Percentiles rank a stretch among this genome's conserved stretches.
These are phyloP conservation scores for Kazachstania taianensis DNA, from an alignment of 805 yeast species.

Conservation along the genomic window DNA sequence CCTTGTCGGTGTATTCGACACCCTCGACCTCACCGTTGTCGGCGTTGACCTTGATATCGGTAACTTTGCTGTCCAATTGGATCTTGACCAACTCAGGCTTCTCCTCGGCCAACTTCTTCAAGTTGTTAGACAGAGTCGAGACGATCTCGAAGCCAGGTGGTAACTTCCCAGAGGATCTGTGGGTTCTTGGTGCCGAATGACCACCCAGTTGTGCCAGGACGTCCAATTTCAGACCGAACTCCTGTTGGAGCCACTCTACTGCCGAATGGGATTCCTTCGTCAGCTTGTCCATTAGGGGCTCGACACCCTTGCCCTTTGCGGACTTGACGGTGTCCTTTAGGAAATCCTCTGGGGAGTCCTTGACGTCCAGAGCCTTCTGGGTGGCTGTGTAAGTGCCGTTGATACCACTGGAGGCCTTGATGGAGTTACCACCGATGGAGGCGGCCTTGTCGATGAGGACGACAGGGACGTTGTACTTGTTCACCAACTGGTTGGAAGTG, in stretches of 20 bases:
- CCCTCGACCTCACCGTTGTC: constrained; percentile 30
- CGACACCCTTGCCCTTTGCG: constrained; percentile 51
- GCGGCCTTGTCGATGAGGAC: constrained; percentile 39
- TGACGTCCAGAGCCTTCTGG: constrained; percentile 39
- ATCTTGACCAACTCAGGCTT: constrained; percentile 29
- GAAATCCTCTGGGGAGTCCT: constrained; percentile 51
- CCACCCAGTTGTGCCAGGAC: constrained; percentile 75
- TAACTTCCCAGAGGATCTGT: constrained; percentile 51
- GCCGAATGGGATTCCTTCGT: constrained; percentile 56
- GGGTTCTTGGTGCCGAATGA: constrained; percentile 72
- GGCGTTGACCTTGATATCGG: constrained; percentile 25
- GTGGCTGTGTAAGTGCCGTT: constrained; percentile 63
- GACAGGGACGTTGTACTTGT: constrained; percentile 33
- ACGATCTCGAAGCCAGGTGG: constrained; percentile 56
- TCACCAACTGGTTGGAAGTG: constrained; percentile 32
- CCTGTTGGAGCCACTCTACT: constrained; percentile 61
- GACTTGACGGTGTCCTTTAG: constrained; percentile 58
- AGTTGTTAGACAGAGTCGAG: constrained; percentile 33
- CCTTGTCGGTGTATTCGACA: constrained; percentile 31
- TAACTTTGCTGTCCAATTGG: constrained; percentile 32
- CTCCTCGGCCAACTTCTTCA: constrained; percentile 27
- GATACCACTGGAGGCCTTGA: constrained; percentile 54
- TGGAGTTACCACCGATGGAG: constrained; percentile 48
- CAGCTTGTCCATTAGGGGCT: constrained; percentile 47
- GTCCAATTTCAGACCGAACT: constrained; percentile 51